Base-by-base conservation (phyloP, 768 basidiomycete species). In the Symmetrospora coprosmae region DNA sequence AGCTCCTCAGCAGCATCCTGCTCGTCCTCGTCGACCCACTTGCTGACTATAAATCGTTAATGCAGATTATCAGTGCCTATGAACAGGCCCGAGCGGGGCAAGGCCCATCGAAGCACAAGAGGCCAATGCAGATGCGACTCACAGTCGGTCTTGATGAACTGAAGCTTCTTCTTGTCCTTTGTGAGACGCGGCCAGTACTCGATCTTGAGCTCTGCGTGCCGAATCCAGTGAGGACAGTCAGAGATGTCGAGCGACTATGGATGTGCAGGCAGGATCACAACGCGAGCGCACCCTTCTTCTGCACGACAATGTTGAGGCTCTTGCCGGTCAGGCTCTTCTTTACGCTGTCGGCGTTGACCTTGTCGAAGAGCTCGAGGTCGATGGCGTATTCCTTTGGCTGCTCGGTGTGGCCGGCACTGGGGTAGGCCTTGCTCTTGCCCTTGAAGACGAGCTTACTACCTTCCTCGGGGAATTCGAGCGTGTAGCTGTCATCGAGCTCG, bases 121-220 rank as follows among this genome's bases (percentile, higher is more conserved):
- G 45, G 28, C 13, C 8, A 13, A 23, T 19, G 19, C 6, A 11
- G 25, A 52, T 34, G 50, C 21, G 6, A 8, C 52, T 8, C 39
- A 56, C 52, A n/a, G n/a, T n/a, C 52, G n/a, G 55, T 58, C 55
- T 58, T 58, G 55, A 58, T 46, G 43, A 13, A 58, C 14, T 21
- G 25, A 2, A 41, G 30, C 52, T 55, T 58, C 55, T 45, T 46
- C 55, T 58, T 58, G 6, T 58, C 55, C 55, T 58, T 58, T 46
- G 55, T 58, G 11, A 58, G 41, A 46, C 55, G 55, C 27, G 55
- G 55, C 55, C 55, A 58, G 55, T 58, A 58, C 35, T 58, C 55
- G 16, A 21, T 25, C 41, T 58, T 58, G 55, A 58, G 55, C 23
- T 58, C 55, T 58, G 40, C 17, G 46, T 19, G 11, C 50, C 17